These are phyloP conservation scores for Panicum miliaceum DNA, from an alignment of 176 grass and related monocot genomes.

Conservation along the genomic window DNA sequence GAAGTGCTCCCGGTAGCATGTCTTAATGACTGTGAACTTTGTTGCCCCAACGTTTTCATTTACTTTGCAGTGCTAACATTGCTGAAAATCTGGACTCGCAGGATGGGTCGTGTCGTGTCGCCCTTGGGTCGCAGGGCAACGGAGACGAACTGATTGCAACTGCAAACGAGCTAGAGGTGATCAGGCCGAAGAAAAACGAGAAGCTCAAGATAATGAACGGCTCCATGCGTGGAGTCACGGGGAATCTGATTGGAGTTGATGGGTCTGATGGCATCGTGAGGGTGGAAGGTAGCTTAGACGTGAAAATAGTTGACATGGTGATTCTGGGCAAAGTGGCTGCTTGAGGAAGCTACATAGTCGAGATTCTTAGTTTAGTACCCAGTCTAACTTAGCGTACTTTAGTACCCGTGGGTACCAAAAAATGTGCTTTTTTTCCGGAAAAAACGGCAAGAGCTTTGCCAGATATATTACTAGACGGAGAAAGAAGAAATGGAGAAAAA, in stretches of 20 bases:
- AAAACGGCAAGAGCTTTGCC: no score
- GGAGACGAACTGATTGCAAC: conserved; percentile 49
- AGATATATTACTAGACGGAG: no score
- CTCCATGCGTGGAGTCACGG: conserved; percentile 44
- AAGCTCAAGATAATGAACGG: conserved; percentile 78
- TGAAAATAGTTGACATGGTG: conserved; percentile 80
- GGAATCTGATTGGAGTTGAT: conserved; percentile 71
- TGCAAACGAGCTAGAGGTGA: conserved; percentile 68
- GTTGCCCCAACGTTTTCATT: not conserved
- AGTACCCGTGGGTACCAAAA: no score
- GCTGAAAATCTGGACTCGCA: conserved; percentile 26
- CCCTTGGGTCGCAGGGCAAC: conserved; percentile 56
- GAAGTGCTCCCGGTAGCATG: conserved; percentile 63
- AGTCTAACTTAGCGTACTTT: conserved; percentile 1
- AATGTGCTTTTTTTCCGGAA: no score
- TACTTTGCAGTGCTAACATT: conserved; percentile 19
- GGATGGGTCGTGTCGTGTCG: conserved; percentile 76
- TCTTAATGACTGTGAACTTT: not conserved
- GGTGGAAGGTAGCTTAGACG: conserved; percentile 53
- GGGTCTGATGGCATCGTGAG: conserved; percentile 79
- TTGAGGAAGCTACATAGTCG: conserved; percentile 5
- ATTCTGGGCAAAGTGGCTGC: conserved; percentile 67
- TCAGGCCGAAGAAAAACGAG: conserved; percentile 75
- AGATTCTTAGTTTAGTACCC: not conserved
- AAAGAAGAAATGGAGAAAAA: no score